These are phyloP conservation scores for Strobilomyces confusus DNA, from an alignment of 768 basidiomycete species.

Conservation along the genomic window DNA sequence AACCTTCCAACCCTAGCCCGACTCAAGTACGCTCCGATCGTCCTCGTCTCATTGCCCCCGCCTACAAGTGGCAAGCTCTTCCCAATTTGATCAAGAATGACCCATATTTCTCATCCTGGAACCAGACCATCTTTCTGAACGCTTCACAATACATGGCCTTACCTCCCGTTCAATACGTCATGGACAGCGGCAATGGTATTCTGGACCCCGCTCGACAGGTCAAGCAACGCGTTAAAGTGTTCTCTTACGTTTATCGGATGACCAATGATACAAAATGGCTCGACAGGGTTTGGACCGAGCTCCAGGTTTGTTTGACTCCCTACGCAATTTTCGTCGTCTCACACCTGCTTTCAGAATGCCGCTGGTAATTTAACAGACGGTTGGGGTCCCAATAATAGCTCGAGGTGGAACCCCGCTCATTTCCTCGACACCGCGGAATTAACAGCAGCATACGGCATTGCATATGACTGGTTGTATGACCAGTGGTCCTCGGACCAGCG, in stretches of 20 bases:
- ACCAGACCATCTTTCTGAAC: slow-evolving; percentile 85
- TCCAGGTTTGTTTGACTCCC: slow-evolving; percentile 54
- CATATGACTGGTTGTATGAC: slow-evolving; percentile 95
- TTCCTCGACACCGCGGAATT: slow-evolving; percentile 95
- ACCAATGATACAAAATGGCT: slow-evolving; percentile 91
- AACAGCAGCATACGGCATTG: slow-evolving; percentile 83
- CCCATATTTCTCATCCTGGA: slow-evolving; percentile 86
- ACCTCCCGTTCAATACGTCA: slow-evolving; percentile 62
- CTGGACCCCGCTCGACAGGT: slow-evolving; percentile 86
- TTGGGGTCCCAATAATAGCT: slow-evolving; percentile 61
- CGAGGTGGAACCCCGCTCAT: slow-evolving; percentile 83
- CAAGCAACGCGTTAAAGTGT: slow-evolving; percentile 90
- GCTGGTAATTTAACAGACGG: slow-evolving; percentile 60
- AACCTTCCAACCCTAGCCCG: slow-evolving; percentile 58
- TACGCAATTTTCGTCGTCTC: not conserved
- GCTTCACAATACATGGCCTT: slow-evolving; percentile 68
- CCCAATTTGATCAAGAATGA: slow-evolving; percentile 73
- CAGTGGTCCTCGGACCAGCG: slow-evolving; percentile 75
- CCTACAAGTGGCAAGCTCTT: slow-evolving; percentile 88
- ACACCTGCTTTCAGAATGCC: slow-evolving; percentile 47
- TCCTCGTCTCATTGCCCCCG: slow-evolving; percentile 87
- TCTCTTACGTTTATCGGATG: slow-evolving; percentile 86
- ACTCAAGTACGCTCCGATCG: slow-evolving; percentile 69
- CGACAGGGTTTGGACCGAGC: slow-evolving; percentile 78
- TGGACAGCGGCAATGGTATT: slow-evolving; percentile 87